Base-by-base conservation (phyloP, 2,329 filamentous ascomycete species). In the Xylariomycetidae sp. region DNA sequence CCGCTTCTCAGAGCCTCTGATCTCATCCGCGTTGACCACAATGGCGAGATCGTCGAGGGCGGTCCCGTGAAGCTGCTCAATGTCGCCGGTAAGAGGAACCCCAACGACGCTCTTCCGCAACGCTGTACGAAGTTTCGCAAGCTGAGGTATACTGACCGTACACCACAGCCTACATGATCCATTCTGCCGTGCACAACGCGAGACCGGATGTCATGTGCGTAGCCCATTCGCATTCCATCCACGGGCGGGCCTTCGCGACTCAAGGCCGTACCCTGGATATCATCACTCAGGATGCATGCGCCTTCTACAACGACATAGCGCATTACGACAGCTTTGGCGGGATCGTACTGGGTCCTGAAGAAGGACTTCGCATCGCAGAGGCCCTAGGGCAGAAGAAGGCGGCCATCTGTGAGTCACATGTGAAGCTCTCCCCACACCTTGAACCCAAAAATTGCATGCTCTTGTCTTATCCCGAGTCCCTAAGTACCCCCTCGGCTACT, bases 1-100 rank as follows among this genome's bases (percentile, higher is more conserved):
- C 72, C 70, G 5, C 60, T 76, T 34, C 72, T 84, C 26, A 79
- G 74, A 36, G 67, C 70, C 0, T 79, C 74, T 0, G 78, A 85
- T 43, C 65, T 85, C n/a, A 82, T 85, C 34, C 73, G 71, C 12
- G 79, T 85, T 2, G 67, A 80, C 45, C 65, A 75, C 31, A 53
- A 68, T 0, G 80, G 80, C 2, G 59, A 74, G 16, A 68, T 84
- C 16, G 70, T 85, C 19, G 79, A 75, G 9, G 79, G 79, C 4
- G 79, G 79, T 0, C 31, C 45, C n/a, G 55, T 57, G 28, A 46
- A 52, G 13, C 49, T 59, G 4, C 47, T 63, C 24, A 59, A 59
- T 38, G 46, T 50, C 13, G 54, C 53, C 35, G 49, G 46, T 50
- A 36, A 37, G 38, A n/a, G n/a, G n/a, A n/a, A n/a, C n/a, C n/a